Evolutionary conservation across 192 early-diverging fungal species (phyloP).

Genomic region (Gamsiella multidivaricata): DNA sequence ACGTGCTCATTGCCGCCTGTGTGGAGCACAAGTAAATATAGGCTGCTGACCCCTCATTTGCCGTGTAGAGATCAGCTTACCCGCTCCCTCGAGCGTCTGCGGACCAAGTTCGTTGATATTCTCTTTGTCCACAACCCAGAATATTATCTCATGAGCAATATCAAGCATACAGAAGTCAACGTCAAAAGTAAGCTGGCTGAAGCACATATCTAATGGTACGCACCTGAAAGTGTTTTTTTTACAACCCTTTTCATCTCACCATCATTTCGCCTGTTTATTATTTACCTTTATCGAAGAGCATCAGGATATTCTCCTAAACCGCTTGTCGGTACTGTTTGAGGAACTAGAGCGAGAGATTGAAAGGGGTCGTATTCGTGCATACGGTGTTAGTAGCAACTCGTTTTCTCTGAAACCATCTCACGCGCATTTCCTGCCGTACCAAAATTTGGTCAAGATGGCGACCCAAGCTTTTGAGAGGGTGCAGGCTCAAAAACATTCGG

Average conservation of each 20-base stretch:
- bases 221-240: background rate
- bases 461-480: slow-evolving; percentile 34
- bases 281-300: slow-evolving; percentile 17
- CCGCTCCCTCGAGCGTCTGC: slow-evolving; percentile 38
- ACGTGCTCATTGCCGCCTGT: no score
- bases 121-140: slow-evolving; percentile 59
- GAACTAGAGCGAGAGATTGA: slow-evolving; percentile 52
- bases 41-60: background rate
- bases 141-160: slow-evolving; percentile 49
- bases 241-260: background rate
- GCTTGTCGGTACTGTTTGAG: slow-evolving; percentile 41
- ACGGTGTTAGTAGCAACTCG: slow-evolving; percentile 55
- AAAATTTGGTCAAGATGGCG: slow-evolving; percentile 48
- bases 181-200: slow-evolving; percentile 35
- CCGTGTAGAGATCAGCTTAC: slow-evolving; percentile 50
- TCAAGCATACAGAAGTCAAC: slow-evolving; percentile 32
- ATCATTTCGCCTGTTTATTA: background rate
- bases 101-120: slow-evolving; percentile 43
- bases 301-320: slow-evolving; percentile 38
- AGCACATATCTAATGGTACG: background rate
- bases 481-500: slow-evolving; percentile 9
- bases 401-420: slow-evolving; percentile 50
- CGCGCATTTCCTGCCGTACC: slow-evolving; percentile 52
- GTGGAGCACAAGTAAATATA: no score
- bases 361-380: slow-evolving; percentile 46